Base-by-base conservation (phyloP, 805 yeast genomes). In the Metschnikowia aberdeeniae region DNA sequence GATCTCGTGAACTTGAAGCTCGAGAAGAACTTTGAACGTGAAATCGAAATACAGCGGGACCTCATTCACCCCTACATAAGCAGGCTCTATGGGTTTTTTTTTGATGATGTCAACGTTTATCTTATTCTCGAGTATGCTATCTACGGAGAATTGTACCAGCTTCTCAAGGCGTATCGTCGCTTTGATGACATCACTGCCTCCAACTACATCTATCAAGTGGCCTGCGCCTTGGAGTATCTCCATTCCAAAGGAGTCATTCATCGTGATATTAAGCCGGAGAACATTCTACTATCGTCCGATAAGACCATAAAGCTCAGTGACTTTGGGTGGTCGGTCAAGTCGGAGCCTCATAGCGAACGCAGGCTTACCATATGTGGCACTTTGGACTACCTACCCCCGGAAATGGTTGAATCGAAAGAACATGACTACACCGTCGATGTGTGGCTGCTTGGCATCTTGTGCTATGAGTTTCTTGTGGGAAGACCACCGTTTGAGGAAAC, bases 191-290 rank as follows among this genome's bases (percentile, higher is more conserved):
- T 75, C 10, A 70, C 78, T 8, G 95, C 97, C 1, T 82, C 93
- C 1, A 76, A 80, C 58, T 92, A 86, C 63, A 81, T 89, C 6
- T 81, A 70, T 51, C 98, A 93, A 61, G 85, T 89, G 64, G 84
- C 96, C 0, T 75, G 76, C 34, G 97, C 96, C 0, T 74, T 92
- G 38, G 64, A 72, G 8, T 87, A 89, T 58, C 69, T 93, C 52
- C 98, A 92, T 63, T 68, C 76, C 30, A 86, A 84, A 56, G 80
- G 84, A 52, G 81, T 93, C 36, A 86, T 92, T 24, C 99, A 92
- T 60, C 75, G 98, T 49, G 99, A 92, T 60, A 80, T 92, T 52
- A 92, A 92, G 63, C 98, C 98, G 0, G 98, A 93, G 61, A 92
- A 92, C 57, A 86, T 92, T 40, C 66, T 92, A 35, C 68, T 92